Evolutionary conservation across 331 rosid genomes (phyloP), one percentile per base, ranked within the genome.

Genomic region (Malus hybrid): DNA sequence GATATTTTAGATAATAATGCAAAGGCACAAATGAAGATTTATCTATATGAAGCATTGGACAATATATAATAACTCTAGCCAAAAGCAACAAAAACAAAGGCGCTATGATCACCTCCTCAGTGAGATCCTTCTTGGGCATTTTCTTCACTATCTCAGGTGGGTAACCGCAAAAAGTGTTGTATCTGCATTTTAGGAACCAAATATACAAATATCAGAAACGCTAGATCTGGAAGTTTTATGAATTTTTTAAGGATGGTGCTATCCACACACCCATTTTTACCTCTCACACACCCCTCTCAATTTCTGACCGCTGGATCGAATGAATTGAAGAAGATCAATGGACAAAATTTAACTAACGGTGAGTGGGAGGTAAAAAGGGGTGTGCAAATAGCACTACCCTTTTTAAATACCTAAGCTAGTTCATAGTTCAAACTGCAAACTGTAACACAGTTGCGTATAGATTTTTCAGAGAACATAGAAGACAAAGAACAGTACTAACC

Each of bases 131-230:
- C 79, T 90, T 95, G 58, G 99, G 97, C 99, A 95, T 95, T 86
- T 92, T 92, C 92, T 92, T 95, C 81, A 95, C 97, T 74, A 95
- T 87, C 82, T 95, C 99, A 19, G 99, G 99, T 70, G 99, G 99
- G 85, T 89, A 95, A 74, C 99, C 97, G 68, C 82, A 75, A 81
- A 95, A 95, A 8, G 99, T 95, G 84, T 92, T 89, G 79, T 92
- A 95, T 85, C 99, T 95, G 93, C 74, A 79, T 48, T 74, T 68
- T 58, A 61, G 68, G 72, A 83, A 58, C 42, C 87, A 80, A 75
- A 73, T 24, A 73, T 60, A n/a, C 62, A 78, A 81, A 75, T 26
- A 84, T 79, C 64, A 85, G 63, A 53, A 66, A 16, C 79, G 78
- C 63, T 29, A 58, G 56, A 68, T 48, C 36, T 48, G 13, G 50